These are phyloP conservation scores for Candida pseudofarinosa DNA, from an alignment of 805 yeast species.

Conservation along the genomic window DNA sequence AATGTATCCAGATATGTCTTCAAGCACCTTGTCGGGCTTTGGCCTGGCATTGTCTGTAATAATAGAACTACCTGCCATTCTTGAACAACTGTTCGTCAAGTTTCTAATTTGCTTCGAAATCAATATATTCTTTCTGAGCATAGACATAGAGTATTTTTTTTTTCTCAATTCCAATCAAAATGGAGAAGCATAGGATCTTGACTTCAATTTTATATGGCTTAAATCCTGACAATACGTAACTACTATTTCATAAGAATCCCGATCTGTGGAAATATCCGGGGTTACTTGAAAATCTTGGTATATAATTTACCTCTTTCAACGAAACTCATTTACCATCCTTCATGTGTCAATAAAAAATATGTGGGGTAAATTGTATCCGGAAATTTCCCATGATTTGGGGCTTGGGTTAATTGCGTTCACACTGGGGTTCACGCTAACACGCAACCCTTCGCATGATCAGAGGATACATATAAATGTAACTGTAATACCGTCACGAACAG, in stretches of 20 bases:
- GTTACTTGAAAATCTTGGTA: no score
- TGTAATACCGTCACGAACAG: no score
- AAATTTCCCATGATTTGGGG: neutral
- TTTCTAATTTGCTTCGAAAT: neutral
- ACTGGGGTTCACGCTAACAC: no score
- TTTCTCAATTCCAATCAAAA: neutral
- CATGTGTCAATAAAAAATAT: neutral
- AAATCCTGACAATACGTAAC: neutral
- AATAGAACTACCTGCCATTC: slow-evolving; percentile 11
- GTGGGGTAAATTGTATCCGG: neutral
- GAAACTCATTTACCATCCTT: no score
- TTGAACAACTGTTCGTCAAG: neutral
- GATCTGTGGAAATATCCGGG: neutral
- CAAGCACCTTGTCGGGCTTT: slow-evolving; percentile 44
- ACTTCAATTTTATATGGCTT: neutral
- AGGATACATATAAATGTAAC: no score
- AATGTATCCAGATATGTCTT: slow-evolving; percentile 48
- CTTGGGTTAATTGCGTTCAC: no score
- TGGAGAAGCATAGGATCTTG: neutral
- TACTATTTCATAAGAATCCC: neutral
- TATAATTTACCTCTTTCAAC: no score
- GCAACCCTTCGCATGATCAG: no score
- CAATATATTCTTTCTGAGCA: neutral
- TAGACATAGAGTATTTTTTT: neutral
- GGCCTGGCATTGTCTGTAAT: slow-evolving; percentile 46